Conservation (phyloP, 768 basidiomycete genomes). For the Royoungia palumana region DNA sequence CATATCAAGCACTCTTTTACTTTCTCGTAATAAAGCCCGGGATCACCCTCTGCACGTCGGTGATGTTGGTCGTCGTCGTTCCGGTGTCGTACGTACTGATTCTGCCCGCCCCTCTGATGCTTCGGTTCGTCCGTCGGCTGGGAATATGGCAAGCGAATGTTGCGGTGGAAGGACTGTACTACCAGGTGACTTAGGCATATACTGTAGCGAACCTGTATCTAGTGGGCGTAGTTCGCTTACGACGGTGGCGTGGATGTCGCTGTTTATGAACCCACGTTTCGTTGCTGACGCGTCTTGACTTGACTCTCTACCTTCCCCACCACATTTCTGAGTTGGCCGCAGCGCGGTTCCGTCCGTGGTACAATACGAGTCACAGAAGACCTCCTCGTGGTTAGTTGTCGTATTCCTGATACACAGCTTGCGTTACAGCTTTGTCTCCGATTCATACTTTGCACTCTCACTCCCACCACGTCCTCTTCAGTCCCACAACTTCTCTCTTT, state of each 20-base stretch:
- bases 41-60: conserved; percentile 65
- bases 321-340: background rate
- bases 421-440: conserved; percentile 10
- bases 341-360: conserved; percentile 5
- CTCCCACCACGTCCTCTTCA: conserved; percentile 23
- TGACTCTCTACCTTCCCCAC: conserved; percentile 21
- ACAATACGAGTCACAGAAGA: conserved; percentile 1
- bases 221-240: conserved; percentile 12
- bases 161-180: conserved; percentile 67
- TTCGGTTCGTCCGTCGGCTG: conserved; percentile 60
- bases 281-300: conserved; percentile 39
- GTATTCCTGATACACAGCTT: conserved; percentile 22
- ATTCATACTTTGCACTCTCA: conserved; percentile 13
- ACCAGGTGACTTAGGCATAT: conserved; percentile 31
- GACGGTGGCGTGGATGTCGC: conserved; percentile 30
- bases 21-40: conserved; percentile 85
- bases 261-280: conserved; percentile 26
- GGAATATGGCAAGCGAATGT: conserved; percentile 84
- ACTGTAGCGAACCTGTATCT: background rate
- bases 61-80: conserved; percentile 53
- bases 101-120: conserved; percentile 62
- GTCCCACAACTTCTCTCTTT: conserved; percentile 16
- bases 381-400: background rate
- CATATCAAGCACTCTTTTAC: conserved; percentile 84
- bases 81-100: conserved; percentile 58